Percentiles rank a stretch among this genome's conserved stretches.
phyloP scores from a whole-genome alignment of 805 yeast genomes.

The Lachancea fermentati region DNA sequence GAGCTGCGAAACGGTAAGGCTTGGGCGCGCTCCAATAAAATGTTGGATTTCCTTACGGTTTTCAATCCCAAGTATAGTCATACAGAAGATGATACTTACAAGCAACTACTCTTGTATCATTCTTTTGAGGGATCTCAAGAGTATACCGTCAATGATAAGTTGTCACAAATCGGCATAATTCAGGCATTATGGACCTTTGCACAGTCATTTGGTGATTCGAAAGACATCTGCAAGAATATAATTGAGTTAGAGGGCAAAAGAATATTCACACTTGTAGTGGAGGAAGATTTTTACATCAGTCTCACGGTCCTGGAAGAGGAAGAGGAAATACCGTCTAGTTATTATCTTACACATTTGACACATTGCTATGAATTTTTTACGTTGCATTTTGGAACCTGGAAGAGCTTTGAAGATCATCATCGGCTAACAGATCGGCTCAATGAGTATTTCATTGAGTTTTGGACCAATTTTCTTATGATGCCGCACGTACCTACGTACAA shows the following conservation, averaged over 20 bases:
- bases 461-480: slow-evolving; percentile 26
- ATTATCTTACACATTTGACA: slow-evolving; percentile 22
- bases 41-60: slow-evolving; percentile 31
- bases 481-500: slow-evolving; percentile 20
- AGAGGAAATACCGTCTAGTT: slow-evolving; percentile 25
- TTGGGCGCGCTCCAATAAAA: slow-evolving; percentile 2
- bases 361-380: slow-evolving; percentile 26
- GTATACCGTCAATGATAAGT: slow-evolving; percentile 26
- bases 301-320: slow-evolving; percentile 18
- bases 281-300: slow-evolving; percentile 25
- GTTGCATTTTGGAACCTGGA: slow-evolving; percentile 21
- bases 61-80: slow-evolving; percentile 36
- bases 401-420: slow-evolving; percentile 22
- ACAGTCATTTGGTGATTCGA: slow-evolving; percentile 12
- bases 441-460: slow-evolving; percentile 28
- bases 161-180: slow-evolving; percentile 38
- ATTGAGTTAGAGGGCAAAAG: slow-evolving; percentile 29
- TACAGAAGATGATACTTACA: slow-evolving; percentile 29
- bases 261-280: slow-evolving; percentile 27
- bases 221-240: slow-evolving; percentile 13
- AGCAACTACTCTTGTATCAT: slow-evolving; percentile 34
- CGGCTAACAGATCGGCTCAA: slow-evolving; percentile 26
- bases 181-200: slow-evolving; percentile 36
- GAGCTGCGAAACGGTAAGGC: neutral
- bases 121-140: slow-evolving; percentile 18